Conservation (phyloP, 2,329 filamentous ascomycete species). For the Fusarium nurragi region DNA sequence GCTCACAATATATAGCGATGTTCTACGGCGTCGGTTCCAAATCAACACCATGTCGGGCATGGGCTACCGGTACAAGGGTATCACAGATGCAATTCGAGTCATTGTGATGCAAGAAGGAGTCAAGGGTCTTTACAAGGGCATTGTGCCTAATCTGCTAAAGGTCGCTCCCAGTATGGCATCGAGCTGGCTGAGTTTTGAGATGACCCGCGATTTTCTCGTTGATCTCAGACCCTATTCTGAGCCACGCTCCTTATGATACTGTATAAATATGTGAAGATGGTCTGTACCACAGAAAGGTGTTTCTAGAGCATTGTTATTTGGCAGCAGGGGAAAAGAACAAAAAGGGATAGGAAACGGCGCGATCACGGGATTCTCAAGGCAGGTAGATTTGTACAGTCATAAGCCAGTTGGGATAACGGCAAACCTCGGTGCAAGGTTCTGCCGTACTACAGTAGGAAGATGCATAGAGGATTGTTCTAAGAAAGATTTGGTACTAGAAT, state of each 20-base stretch:
- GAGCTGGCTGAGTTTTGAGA: constrained; percentile 96
- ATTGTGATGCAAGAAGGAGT: constrained; percentile 88
- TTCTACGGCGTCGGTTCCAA: constrained; percentile 92
- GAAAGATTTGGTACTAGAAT: constrained; percentile 15
- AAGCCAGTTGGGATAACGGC: constrained; percentile 7
- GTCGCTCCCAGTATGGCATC: constrained; percentile 98
- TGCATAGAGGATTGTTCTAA: constrained; percentile 12
- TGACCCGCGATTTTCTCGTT: constrained; percentile 88
- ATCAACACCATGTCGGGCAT: constrained; percentile 99
- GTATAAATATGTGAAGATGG: constrained; percentile 33
- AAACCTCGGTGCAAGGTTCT: not conserved
- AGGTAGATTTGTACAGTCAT: constrained; percentile 36
- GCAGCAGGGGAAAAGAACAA: not conserved
- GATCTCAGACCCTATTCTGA: constrained; percentile 60
- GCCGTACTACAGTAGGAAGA: constrained; percentile 16
- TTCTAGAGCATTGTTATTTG: constrained; percentile 5
- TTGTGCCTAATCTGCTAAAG: constrained; percentile 93
- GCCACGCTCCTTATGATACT: constrained; percentile 41
- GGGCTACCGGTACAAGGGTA: constrained; percentile 92
- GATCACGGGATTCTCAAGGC: constrained; percentile 11
- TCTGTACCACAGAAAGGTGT: constrained; percentile 13
- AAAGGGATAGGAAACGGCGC: constrained; percentile 21
- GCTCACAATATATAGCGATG: constrained; percentile 68
- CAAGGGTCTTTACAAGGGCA: constrained; percentile 91
- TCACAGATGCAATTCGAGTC: constrained; percentile 81